phyloP scores from a whole-genome alignment of 352 stramenopile species.

The Albugo laibachii region DNA sequence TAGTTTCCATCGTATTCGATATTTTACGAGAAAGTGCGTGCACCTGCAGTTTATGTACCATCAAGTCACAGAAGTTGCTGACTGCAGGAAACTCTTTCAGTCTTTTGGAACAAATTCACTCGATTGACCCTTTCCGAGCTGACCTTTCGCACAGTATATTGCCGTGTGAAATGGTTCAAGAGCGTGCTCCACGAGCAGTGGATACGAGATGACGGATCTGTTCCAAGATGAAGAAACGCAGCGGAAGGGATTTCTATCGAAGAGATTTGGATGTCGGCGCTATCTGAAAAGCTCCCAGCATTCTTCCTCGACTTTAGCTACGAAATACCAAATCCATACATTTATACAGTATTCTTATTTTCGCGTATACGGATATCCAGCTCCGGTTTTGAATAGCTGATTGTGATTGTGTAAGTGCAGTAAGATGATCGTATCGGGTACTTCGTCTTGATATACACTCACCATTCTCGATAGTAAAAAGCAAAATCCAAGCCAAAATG shows the following conservation, averaged over 20 bases:
- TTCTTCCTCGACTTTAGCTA: too few species aligned
- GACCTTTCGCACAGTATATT: slow-evolving; percentile 80
- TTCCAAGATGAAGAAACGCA: slow-evolving; percentile 89
- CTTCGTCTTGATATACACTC: too few species aligned
- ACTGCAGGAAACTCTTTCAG: slow-evolving; percentile 15
- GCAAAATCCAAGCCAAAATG: slow-evolving; percentile 43
- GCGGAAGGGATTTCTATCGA: slow-evolving; percentile 78
- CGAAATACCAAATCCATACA: too few species aligned
- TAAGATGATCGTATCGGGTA: too few species aligned
- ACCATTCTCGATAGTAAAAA: slow-evolving; percentile 35
- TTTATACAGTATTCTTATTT: too few species aligned
- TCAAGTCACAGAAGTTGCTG: slow-evolving; percentile 48
- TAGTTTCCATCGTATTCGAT: slow-evolving; percentile 97
- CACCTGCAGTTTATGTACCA: slow-evolving; percentile 56
- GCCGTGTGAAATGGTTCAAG: slow-evolving; percentile 77
- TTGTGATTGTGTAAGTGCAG: too few species aligned
- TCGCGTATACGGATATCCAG: too few species aligned
- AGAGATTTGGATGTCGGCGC: slow-evolving; percentile 71
- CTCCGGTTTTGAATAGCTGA: too few species aligned
- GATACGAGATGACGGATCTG: slow-evolving; percentile 86
- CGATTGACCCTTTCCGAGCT: slow-evolving; percentile 85
- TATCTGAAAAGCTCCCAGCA: too few species aligned
- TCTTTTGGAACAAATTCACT: slow-evolving; percentile 65
- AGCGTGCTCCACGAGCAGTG: too few species aligned
- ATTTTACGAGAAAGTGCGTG: slow-evolving; percentile 87